Base-by-base conservation (phyloP, 495 filamentous ascomycete species). In the Aspergillus biplanus region DNA sequence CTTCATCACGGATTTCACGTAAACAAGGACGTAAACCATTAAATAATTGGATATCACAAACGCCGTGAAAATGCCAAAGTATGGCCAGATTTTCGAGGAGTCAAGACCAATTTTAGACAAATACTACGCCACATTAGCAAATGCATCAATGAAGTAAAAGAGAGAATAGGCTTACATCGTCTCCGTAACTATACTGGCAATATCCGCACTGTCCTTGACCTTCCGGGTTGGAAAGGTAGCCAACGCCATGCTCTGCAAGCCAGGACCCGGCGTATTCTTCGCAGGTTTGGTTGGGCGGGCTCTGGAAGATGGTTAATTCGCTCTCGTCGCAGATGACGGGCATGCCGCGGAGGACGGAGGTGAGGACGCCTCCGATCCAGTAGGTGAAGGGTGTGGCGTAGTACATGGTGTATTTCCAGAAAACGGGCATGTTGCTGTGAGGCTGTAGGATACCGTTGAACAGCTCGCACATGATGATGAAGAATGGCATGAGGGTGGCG, bases 361-460 rank as follows among this genome's bases (percentile, higher is more conserved):
- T 84, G 4, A 93, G 80, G 59, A 92, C 90, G 32, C 91, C 92
- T 21, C 86, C 82, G 67, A 97, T 90, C 53, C 96, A 86, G 31
- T 92, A 88, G 0, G 90, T 94, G 75, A 96, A 96, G 0, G 93
- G 93, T 57, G 92, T 89, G 3, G 92, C 79, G 63, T 93, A 80
- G 78, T 94, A 93, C 59, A 95, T 82, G 80, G 90, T 92, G 13
- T 83, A 83, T 11, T 85, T 82, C 88, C 91, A 97, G 75, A 93
- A 93, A 3, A 65, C 76, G n/a, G 91, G 91, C 75, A 96, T 91
- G 64, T 90, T 86, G 1, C 85, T 81, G 35, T 85, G 85, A 0
- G 90, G 92, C 52, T 92, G 87, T n/a, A 92, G 86, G 56, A 95
- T 90, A 64, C 92, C 92, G 71, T 90, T 94, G 83, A 96, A 93